Base-by-base conservation (phyloP, 1,139 yeast genomes). In the Scheffersomyces quercinus region DNA sequence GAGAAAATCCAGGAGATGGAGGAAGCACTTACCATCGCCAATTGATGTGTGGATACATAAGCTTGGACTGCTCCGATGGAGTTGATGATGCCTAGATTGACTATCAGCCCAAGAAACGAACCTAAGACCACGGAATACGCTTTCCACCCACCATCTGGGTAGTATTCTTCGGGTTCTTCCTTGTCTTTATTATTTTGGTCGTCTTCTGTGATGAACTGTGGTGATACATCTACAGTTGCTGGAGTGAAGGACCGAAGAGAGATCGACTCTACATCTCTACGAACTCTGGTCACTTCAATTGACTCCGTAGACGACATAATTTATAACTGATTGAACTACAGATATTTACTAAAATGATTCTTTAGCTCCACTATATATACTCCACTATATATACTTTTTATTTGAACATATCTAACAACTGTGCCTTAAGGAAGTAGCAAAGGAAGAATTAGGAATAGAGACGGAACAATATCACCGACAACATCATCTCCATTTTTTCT, bases 41-140 rank as follows among this genome's bases (percentile, higher is more conserved):
- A 47, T 43, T 64, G 68, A 51, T 64, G 65, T 7, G 47, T 48
- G 3, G 67, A 56, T 5, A 65, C 51, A 41, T 64, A 63, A 5
- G 65, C 54, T 46, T 65, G 67, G 26, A 65, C 59, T 29, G 65
- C 64, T 28, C 69, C 69, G 15, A 64, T 55, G 5, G 67, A 50
- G 35, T 64, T 64, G 32, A 64, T 40, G 9, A 65, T 43, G 2
- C 68, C 69, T 41, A 64, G 61, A 28, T 53, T 53, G 14, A 60
- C 63, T n/a, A 53, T 46, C 14, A 62, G 50, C 1, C 68, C 69
- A n/a, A 64, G 39, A 36, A 61, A 61, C 3, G 67, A 59, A 3
- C 69, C 69, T 1, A 62, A 36, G 2, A 65, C 61, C 4, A 64
- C 67, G 11, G 51, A 45, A 42, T 56, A 55, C 5, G 68, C 69